Evolutionary conservation across 192 early-diverging fungal genomes (phyloP), one percentile per base, ranked within the genome.

Genomic region (Ambispora gerdemannii): DNA sequence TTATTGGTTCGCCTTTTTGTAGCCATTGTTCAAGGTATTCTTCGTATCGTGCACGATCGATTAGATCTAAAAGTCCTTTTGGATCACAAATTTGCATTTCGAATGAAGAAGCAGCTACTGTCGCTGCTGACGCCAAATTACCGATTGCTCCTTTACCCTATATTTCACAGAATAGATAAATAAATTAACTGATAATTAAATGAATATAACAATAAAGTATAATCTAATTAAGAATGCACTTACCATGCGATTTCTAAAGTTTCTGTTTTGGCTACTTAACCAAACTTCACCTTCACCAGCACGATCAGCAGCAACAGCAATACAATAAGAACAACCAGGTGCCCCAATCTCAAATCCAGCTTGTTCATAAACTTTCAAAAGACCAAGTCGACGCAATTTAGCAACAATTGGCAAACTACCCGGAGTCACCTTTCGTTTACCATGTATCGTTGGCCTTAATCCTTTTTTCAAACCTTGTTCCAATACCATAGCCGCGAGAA

Each of bases 251-350:
- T 92, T 92, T 80, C 87, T 88, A 75, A 92, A 92, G 76, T 92
- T 92, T 72, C 90, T 84, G 84, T 92, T 92, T 82, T 92, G 90
- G 63, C 89, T 90, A 74, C 86, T 88, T 63, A 92, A 80, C 90
- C 90, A 92, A 13, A 92, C 84, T 75, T 92, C 89, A 38, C 90
- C 90, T 43, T 89, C 89, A 43, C 86, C 84, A 50, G 90, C 90
- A 69, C 83, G 81, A 63, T 92, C 90, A 19, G 90, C 90, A 13
- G 87, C 90, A 72, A 92, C 86, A 35, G 84, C 90, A 66, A 92
- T 83, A 77, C 90, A 92, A 84, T 92, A 92, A 27, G 85, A 87
- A 79, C 90, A 92, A 67, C 90, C 90, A 17, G 90, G 90, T 19
- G 88, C 89, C 50, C 90, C 90, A 51, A 90, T 65, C 51, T 77